A percentile compares a stretch with the other conserved stretches of the same genome.
phyloP scores from a whole-genome alignment of 495 filamentous ascomycete species.

The Tuber borchii region DNA sequence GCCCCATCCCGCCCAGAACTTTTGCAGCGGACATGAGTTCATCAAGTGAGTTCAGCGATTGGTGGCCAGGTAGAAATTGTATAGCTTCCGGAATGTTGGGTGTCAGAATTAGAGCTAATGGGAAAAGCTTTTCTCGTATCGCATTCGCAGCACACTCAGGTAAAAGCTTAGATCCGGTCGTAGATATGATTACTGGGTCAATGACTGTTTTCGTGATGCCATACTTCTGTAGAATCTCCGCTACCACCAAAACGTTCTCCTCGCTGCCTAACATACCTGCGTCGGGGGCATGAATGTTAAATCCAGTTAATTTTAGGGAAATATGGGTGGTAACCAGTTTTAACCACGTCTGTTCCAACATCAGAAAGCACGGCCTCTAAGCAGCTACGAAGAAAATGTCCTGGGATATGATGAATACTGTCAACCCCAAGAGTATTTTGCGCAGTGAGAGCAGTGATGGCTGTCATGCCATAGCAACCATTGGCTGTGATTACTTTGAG shows the following conservation, averaged over 20 bases:
- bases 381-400: conserved; percentile 72
- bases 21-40: conserved; percentile 54
- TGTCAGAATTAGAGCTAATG: conserved; percentile 70
- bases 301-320: neutral
- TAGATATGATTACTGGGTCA: conserved; percentile 93
- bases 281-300: neutral
- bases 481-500: conserved; percentile 90
- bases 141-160: conserved; percentile 60
- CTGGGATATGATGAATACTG: conserved; percentile 71
- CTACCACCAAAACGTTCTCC: conserved; percentile 67
- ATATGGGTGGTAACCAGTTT: conserved; percentile 59
- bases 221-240: conserved; percentile 57
- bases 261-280: conserved; percentile 85
- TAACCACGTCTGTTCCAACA: conserved; percentile 82
- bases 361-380: conserved; percentile 77
- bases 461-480: conserved; percentile 89
- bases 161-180: conserved; percentile 69
- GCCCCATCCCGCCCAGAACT: conserved; percentile 59
- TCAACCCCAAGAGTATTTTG: conserved; percentile 85
- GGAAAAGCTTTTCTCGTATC: conserved; percentile 63
- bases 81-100: conserved; percentile 88
- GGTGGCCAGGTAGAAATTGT: conserved; percentile 46
- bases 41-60: conserved; percentile 52
- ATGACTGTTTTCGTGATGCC: conserved; percentile 61
- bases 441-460: conserved; percentile 90